phyloP scores from a whole-genome alignment of 2,329 filamentous ascomycete species.

The Alternaria burnsii region DNA sequence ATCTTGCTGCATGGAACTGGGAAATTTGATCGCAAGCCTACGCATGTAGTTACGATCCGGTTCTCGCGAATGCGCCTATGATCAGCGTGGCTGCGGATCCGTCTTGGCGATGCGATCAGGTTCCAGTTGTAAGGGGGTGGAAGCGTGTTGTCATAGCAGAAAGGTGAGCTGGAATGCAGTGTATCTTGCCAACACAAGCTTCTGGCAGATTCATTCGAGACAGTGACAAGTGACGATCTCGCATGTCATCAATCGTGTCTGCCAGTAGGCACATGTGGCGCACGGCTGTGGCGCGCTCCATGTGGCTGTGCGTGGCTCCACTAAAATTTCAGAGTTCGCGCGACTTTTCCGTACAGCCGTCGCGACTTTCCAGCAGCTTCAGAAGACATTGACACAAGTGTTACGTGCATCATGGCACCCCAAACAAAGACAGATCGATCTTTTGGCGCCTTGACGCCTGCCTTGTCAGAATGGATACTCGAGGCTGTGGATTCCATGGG shows the following conservation, averaged over 20 bases:
- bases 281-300: background rate
- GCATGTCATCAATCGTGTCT: background rate
- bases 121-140: background rate
- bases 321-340: constrained; percentile 30
- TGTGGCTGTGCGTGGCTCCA: constrained; percentile 18
- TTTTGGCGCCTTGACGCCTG: constrained; percentile 75
- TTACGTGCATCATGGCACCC: constrained; percentile 40
- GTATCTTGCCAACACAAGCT: background rate
- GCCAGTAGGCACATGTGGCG: background rate
- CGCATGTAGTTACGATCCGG: constrained; percentile 15
- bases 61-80: constrained; percentile 31
- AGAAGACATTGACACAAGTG: constrained; percentile 4
- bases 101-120: constrained; percentile 37
- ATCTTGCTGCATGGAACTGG: constrained; percentile 17
- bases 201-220: background rate
- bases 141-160: background rate
- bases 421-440: constrained; percentile 54
- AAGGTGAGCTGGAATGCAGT: background rate
- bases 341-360: constrained; percentile 14
- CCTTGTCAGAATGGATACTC: constrained; percentile 82
- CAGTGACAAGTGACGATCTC: background rate
- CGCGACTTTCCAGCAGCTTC: constrained; percentile 7
- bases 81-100: constrained; percentile 24
- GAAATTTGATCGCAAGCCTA: constrained; percentile 32
- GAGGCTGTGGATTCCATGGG: constrained; percentile 86